phyloP scores from a whole-genome alignment of 352 stramenopile genomes.

The Peronospora belbahrii region DNA sequence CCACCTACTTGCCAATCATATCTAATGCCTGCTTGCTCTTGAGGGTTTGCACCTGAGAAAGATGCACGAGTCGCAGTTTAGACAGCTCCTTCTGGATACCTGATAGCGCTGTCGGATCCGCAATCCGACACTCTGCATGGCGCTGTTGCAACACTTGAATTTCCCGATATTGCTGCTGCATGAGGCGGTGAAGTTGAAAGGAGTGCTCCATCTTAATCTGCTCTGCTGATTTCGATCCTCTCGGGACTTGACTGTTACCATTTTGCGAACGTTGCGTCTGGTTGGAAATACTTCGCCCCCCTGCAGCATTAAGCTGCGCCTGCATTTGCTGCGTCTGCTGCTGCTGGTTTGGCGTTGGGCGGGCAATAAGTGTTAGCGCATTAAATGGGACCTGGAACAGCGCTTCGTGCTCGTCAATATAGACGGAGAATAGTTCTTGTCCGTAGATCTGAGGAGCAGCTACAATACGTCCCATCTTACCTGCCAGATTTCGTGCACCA shows the following conservation, averaged over 20 bases:
- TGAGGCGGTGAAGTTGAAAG: slow-evolving; percentile 78
- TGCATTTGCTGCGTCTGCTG: slow-evolving; percentile 38
- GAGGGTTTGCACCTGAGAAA: slow-evolving; percentile 79
- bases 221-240: slow-evolving; percentile 29
- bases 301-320: slow-evolving; percentile 22
- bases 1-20: slow-evolving; percentile 51
- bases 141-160: slow-evolving; percentile 82
- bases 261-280: slow-evolving; percentile 20
- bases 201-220: slow-evolving; percentile 84
- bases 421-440: slow-evolving; percentile 75
- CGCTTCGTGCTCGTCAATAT: slow-evolving; percentile 76
- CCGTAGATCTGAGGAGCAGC: slow-evolving; percentile 67
- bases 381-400: slow-evolving; percentile 81
- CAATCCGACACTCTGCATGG: slow-evolving; percentile 67
- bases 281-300: slow-evolving; percentile 18
- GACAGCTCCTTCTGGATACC: slow-evolving; percentile 80
- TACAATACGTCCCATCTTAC: slow-evolving; percentile 69
- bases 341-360: slow-evolving; percentile 31
- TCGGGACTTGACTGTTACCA: slow-evolving; percentile 10
- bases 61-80: slow-evolving; percentile 75
- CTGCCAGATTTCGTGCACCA: slow-evolving; percentile 61
- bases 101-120: slow-evolving; percentile 63
- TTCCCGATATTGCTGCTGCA: slow-evolving; percentile 84
- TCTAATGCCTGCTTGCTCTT: slow-evolving; percentile 81
- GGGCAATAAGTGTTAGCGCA: slow-evolving; percentile 49